Percentiles rank a stretch among this genome's conserved stretches.
Conservation (phyloP, 2,329 filamentous ascomycete species). For the Nothophaeocryptopus gaeumannii region DNA sequence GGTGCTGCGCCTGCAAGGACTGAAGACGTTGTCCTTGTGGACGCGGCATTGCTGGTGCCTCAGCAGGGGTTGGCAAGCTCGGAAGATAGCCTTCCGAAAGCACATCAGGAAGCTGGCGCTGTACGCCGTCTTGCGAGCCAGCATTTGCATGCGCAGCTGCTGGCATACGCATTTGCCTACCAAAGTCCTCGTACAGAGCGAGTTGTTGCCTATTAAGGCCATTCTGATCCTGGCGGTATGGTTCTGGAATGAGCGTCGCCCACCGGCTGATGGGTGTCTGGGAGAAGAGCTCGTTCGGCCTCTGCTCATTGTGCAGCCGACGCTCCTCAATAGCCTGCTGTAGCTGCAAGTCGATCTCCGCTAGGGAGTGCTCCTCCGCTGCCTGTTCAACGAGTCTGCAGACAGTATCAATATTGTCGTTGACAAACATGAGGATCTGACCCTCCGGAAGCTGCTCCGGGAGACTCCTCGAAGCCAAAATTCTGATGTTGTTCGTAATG, state of each 20-base stretch:
- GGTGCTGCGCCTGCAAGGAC: constrained; percentile 9
- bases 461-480: constrained; percentile 63
- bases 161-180: constrained; percentile 69
- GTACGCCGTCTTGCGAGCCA: constrained; percentile 54
- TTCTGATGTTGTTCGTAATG: constrained; percentile 95
- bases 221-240: constrained; percentile 78
- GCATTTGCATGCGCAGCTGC: constrained; percentile 51
- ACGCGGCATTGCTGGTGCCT: constrained; percentile 60
- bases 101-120: constrained; percentile 60
- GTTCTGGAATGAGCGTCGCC: constrained; percentile 90
- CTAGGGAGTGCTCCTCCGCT: constrained; percentile 86
- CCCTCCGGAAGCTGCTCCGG: constrained; percentile 82
- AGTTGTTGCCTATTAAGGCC: constrained; percentile 82
- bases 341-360: constrained; percentile 93
- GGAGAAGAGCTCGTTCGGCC: constrained; percentile 80
- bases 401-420: constrained; percentile 91
- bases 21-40: constrained; percentile 52
- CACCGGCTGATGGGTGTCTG: constrained; percentile 79
- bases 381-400: constrained; percentile 94
- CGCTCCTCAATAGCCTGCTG: constrained; percentile 75
- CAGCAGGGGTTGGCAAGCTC: constrained; percentile 61
- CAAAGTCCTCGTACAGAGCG: constrained; percentile 95
- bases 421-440: constrained; percentile 96
- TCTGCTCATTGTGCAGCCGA: constrained; percentile 68
- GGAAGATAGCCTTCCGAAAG: constrained; percentile 63